Base-by-base conservation (phyloP, 2,329 filamentous ascomycete species). In the Knufia fluminis region DNA sequence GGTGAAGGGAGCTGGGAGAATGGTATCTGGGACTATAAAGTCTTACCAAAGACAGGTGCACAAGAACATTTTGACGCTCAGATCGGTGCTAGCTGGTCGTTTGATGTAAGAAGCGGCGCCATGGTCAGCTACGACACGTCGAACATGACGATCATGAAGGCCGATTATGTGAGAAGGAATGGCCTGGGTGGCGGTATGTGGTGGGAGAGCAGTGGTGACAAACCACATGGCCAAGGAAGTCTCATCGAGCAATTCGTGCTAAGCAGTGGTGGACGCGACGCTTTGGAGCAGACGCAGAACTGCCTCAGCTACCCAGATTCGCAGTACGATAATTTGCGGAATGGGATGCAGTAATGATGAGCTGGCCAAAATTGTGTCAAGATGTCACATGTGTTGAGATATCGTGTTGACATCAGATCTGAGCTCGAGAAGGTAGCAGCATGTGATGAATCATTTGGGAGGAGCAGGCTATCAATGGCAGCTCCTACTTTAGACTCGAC, bases 141-240 rank as follows among this genome's bases (percentile, higher is more conserved):
- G 1, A 68, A 72, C 2, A 79, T 89, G 64, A 83, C 81, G 2
- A 71, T 72, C 56, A 64, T 69, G 56, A 97, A 96, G 72, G 80
- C 82, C 1, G 69, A 77, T 9, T 95, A 81, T 64, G 78, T 96
- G 61, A 77, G 73, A 61, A 64, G 77, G 17, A 70, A 75, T 39
- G 73, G 78, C 0, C 75, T 96, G 0, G 90, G 89, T 1, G 91
- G 91, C 16, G 87, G 78, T n/a, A 96, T 97, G 90, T 97, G 88
- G 88, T 94, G 86, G 86, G 90, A 96, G 70, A 86, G 80, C 59
- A 91, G 84, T 60, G 82, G 79, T 1, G 91, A 96, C 64, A 82
- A 81, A 62, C 28, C 55, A 9, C 62, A 67, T 2, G 81, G 80
- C 0, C 66, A 65, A 9, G 70, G 74, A 0, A 91, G 86, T 59